Evolutionary conservation across 768 basidiomycete species (phyloP).

Genomic region (Auriscalpium vulgare): DNA sequence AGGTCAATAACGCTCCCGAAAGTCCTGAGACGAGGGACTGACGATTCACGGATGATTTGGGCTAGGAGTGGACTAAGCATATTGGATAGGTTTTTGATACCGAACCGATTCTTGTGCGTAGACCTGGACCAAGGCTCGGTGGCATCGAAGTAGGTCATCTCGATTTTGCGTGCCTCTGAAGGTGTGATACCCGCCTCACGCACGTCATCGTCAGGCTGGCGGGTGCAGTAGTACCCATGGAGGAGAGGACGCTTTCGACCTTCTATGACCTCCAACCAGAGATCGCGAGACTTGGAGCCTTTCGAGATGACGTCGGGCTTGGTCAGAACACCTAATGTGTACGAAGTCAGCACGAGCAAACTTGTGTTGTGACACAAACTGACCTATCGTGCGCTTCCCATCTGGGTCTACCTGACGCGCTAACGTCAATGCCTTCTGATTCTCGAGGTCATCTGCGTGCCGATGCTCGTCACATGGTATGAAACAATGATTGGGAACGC

Average conservation of each 20-base stretch:
- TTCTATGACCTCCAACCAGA: conserved; percentile 36
- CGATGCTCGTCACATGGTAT: background rate
- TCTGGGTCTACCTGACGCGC: conserved; percentile 38
- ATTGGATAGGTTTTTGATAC: conserved; percentile 27
- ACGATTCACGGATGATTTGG: conserved; percentile 26
- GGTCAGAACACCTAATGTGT: conserved; percentile 37
- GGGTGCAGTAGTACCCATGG: conserved; percentile 38
- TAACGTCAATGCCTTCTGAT: conserved; percentile 38
- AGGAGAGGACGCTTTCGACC: conserved; percentile 28
- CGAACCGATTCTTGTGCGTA: conserved; percentile 24
- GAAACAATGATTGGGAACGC: background rate
- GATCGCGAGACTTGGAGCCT: conserved; percentile 24
- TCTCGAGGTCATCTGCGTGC: conserved; percentile 48
- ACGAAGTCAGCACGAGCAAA: background rate
- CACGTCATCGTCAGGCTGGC: conserved; percentile 31
- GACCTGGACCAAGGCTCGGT: conserved; percentile 30
- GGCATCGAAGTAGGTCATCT: conserved; percentile 27
- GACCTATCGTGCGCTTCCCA: conserved; percentile 48
- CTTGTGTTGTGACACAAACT: background rate
- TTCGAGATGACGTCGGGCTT: conserved; percentile 37
- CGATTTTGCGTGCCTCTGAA: conserved; percentile 25
- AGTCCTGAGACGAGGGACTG: background rate
- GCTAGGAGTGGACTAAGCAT: conserved; percentile 30
- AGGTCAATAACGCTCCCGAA: background rate
- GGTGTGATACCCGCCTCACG: conserved; percentile 24